These are phyloP conservation scores for Hanseniaspora uvarum DNA, from an alignment of 1,139 yeast species.

Conservation along the genomic window DNA sequence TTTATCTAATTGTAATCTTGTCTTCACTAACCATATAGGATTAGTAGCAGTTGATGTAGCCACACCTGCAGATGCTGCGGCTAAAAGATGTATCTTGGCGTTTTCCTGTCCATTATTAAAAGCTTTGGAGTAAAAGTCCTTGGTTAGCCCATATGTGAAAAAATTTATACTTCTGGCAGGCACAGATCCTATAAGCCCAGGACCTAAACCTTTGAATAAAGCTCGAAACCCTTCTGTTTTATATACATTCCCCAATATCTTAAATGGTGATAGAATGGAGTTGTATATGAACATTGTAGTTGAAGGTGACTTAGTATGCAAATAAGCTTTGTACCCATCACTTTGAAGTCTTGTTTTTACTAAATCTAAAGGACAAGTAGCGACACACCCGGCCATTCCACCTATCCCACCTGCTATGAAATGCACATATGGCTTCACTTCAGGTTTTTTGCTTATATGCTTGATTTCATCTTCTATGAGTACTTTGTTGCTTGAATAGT, in stretches of 20 bases:
- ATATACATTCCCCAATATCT: slow-evolving; percentile 60
- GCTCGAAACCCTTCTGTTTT: slow-evolving; percentile 72
- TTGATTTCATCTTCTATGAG: slow-evolving; percentile 12
- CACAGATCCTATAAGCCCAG: slow-evolving; percentile 94
- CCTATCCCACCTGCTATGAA: slow-evolving; percentile 99
- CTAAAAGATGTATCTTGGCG: slow-evolving; percentile 72
- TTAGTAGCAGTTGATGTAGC: slow-evolving; percentile 97
- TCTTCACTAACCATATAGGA: slow-evolving; percentile 97
- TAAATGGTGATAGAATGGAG: slow-evolving; percentile 42
- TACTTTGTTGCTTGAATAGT: neutral
- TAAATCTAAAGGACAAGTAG: slow-evolving; percentile 91
- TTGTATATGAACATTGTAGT: slow-evolving; percentile 4
- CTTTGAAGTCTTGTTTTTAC: slow-evolving; percentile 92
- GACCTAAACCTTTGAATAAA: slow-evolving; percentile 88
- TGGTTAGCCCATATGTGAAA: slow-evolving; percentile 88
- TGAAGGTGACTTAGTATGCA: slow-evolving; percentile 32
- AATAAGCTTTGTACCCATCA: slow-evolving; percentile 44
- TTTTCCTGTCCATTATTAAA: slow-evolving; percentile 68
- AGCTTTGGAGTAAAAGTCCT: slow-evolving; percentile 53
- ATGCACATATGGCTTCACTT: slow-evolving; percentile 80
- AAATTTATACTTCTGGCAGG: slow-evolving; percentile 97
- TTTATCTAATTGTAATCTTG: slow-evolving; percentile 84
- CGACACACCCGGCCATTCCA: slow-evolving; percentile 94
- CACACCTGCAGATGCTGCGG: slow-evolving; percentile 91
- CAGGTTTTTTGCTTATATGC: slow-evolving; percentile 4